phyloP scores from a whole-genome alignment of 2,329 filamentous ascomycete species.

The Simplicillium aogashimaense region DNA sequence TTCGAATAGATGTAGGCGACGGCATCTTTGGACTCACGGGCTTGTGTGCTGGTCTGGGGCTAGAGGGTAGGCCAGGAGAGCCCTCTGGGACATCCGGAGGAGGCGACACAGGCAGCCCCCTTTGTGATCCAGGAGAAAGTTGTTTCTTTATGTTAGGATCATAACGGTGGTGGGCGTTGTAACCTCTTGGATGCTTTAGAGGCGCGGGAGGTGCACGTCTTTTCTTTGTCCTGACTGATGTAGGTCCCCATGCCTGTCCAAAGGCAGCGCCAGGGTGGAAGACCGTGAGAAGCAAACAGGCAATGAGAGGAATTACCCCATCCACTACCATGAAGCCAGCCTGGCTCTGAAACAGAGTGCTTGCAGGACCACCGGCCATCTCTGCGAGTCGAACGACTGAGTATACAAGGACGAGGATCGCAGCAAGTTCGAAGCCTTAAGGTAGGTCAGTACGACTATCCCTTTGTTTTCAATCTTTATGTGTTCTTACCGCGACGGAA shows the following conservation, averaged over 20 bases:
- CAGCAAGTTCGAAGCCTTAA: constrained; percentile 25
- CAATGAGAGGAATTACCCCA: constrained; percentile 28
- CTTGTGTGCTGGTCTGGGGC: constrained; percentile 14
- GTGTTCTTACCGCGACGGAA: constrained; percentile 32
- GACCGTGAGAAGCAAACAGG: constrained; percentile 22
- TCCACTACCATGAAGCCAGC: constrained; percentile 26
- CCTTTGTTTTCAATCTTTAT: neutral
- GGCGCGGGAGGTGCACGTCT: constrained; percentile 9
- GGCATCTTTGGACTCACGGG: constrained; percentile 10
- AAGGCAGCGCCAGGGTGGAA: constrained; percentile 29
- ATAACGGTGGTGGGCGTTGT: constrained; percentile 20
- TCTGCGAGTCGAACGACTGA: constrained; percentile 31
- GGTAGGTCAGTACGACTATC: neutral
- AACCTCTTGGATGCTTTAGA: constrained; percentile 10
- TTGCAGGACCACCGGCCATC: constrained; percentile 23
- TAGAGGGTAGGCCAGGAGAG: constrained; percentile 18
- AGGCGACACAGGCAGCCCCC: constrained; percentile 8
- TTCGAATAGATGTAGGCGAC: constrained; percentile 7
- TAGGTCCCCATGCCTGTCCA: constrained; percentile 27
- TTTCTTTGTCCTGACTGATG: constrained; percentile 19
- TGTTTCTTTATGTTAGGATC: constrained; percentile 22
- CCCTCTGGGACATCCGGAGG: constrained; percentile 14
- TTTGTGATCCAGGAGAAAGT: constrained; percentile 15
- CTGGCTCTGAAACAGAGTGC: constrained; percentile 26
- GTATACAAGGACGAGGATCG: constrained; percentile 26